Percentiles rank a stretch among this genome's conserved stretches.
phyloP scores from a whole-genome alignment of 495 filamentous ascomycete genomes.

The Aspergillus bertholletiae region DNA sequence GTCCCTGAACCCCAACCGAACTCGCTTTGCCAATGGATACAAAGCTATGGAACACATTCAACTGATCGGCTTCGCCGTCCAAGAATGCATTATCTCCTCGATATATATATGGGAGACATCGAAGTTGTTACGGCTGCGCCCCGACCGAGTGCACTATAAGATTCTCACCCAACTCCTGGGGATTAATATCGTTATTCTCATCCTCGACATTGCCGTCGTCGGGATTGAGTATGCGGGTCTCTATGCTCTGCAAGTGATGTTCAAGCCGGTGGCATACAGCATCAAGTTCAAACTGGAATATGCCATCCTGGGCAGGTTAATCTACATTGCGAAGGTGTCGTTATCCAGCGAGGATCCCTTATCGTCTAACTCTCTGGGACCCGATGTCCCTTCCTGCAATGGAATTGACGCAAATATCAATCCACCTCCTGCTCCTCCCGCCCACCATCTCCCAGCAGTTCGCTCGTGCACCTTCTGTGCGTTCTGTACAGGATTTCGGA shows the following conservation, averaged over 20 bases:
- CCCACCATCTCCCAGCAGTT: too few relatives aligned
- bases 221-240: constrained; percentile 43
- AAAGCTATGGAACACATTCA: constrained; percentile 50
- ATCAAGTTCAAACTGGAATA: constrained; percentile 57
- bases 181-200: constrained; percentile 47
- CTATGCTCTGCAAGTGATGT: constrained; percentile 46
- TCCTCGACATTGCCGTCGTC: constrained; percentile 46
- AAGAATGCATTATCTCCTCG: constrained; percentile 53
- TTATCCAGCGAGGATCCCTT: background rate
- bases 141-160: constrained; percentile 20
- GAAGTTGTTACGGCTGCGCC: constrained; percentile 37
- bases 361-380: background rate
- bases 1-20: constrained; percentile 16
- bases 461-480: too few relatives aligned
- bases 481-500: too few relatives aligned
- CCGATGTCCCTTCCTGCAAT: too few relatives aligned
- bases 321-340: constrained; percentile 29
- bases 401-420: too few relatives aligned
- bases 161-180: constrained; percentile 45
- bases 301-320: constrained; percentile 47
- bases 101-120: constrained; percentile 53
- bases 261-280: constrained; percentile 50
- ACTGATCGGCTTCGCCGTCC: constrained; percentile 50
- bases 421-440: too few relatives aligned
- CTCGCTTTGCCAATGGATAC: constrained; percentile 36